Conservation (phyloP, 352 stramenopile species). For the Pythium brassicae region DNA sequence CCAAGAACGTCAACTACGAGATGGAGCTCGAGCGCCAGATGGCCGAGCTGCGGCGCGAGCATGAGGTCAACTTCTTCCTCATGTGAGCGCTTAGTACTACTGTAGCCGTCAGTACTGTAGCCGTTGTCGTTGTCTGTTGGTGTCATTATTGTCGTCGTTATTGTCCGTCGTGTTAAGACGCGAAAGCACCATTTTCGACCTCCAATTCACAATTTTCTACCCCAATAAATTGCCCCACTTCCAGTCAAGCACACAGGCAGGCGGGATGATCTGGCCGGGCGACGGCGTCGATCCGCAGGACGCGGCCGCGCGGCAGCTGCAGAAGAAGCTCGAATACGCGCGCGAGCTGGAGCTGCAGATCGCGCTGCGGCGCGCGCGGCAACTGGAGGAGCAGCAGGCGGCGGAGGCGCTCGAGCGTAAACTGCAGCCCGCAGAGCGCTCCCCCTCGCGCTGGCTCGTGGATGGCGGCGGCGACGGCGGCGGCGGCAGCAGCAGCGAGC, state of each 20-base stretch:
- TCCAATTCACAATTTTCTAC: too few relatives aligned
- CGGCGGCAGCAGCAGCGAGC: conserved; percentile 10
- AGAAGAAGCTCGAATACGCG: conserved; percentile 62
- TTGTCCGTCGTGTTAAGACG: too few relatives aligned
- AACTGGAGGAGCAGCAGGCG: conserved; percentile 50
- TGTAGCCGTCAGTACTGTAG: too few relatives aligned
- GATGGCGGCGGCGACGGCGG: conserved; percentile 33
- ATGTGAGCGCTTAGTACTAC: too few relatives aligned
- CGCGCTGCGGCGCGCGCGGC: conserved; percentile 36
- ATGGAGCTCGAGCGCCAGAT: conserved; percentile 52
- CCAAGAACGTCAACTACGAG: conserved; percentile 45
- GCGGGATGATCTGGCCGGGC: conserved; percentile 43
- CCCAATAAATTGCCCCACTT: too few relatives aligned
- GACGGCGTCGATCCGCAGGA: conserved; percentile 34
- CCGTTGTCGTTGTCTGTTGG: too few relatives aligned
- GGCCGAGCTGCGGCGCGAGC: conserved; percentile 53
- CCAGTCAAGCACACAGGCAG: too few relatives aligned
- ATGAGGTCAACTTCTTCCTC: conserved; percentile 66
- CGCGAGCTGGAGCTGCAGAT: conserved; percentile 72
- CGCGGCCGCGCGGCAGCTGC: conserved; percentile 29
- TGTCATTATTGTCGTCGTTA: too few relatives aligned
- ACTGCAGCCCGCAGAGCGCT: conserved; percentile 41
- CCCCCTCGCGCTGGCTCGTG: conserved; percentile 68
- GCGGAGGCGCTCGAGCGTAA: conserved; percentile 52
- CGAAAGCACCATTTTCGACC: too few relatives aligned